phyloP scores from a whole-genome alignment of 2,329 filamentous ascomycete genomes.

The Neofusicoccum sp. region DNA sequence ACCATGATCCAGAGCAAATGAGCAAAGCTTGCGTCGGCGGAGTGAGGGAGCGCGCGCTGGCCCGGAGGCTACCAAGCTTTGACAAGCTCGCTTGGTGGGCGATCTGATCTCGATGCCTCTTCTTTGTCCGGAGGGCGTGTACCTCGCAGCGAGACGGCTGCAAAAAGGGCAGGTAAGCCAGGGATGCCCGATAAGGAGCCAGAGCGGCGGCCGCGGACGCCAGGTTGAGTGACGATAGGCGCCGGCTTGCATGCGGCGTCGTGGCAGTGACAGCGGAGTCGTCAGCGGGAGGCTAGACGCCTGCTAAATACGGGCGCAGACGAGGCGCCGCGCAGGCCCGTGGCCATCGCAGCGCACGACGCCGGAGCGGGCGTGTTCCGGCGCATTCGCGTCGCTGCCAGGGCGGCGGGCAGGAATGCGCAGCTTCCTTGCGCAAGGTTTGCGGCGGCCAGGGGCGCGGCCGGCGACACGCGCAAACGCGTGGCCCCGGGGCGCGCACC shows the following conservation, averaged over 20 bases:
- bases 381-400: background rate
- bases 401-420: background rate
- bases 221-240: background rate
- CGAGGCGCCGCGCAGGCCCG: background rate
- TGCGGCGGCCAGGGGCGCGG: background rate
- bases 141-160: background rate
- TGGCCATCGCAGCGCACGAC: no score
- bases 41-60: background rate
- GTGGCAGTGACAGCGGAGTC: background rate
- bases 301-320: background rate
- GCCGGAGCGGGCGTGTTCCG: no score
- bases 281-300: background rate
- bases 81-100: constrained; percentile 3
- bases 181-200: background rate
- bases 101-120: background rate
- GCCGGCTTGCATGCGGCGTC: background rate
- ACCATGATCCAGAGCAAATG: background rate
- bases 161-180: background rate
- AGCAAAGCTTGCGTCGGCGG: background rate
- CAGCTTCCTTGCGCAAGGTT: background rate
- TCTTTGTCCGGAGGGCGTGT: background rate
- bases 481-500: constrained; percentile 13
- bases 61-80: background rate
- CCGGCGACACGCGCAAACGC: constrained; percentile 5
- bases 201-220: background rate